phyloP scores from a whole-genome alignment of 2,329 filamentous ascomycete species.

The Ophiostoma tasmaniense region DNA sequence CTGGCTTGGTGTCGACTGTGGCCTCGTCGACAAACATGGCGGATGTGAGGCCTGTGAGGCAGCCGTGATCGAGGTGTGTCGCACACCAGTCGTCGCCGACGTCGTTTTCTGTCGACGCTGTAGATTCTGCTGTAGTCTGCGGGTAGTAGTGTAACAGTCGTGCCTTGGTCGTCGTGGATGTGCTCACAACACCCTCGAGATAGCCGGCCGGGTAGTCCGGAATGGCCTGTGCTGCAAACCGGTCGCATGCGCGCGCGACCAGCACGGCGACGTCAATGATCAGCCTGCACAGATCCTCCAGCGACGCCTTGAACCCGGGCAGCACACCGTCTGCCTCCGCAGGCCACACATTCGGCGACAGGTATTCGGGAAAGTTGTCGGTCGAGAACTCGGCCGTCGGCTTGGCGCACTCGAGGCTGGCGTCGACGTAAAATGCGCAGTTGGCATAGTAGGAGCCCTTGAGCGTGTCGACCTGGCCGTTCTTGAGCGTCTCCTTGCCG shows the following conservation, averaged over 20 bases:
- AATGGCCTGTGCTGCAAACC: constrained; percentile 72
- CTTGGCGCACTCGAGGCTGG: constrained; percentile 50
- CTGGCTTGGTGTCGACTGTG: constrained; percentile 24
- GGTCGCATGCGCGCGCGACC: constrained; percentile 84
- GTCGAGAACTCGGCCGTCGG: constrained; percentile 51
- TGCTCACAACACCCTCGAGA: constrained; percentile 76
- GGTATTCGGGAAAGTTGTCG: constrained; percentile 74
- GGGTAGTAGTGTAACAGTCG: constrained; percentile 91
- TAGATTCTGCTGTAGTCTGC: constrained; percentile 28
- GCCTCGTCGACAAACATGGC: constrained; percentile 92
- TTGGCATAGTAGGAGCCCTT: constrained; percentile 83
- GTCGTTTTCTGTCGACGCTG: background rate
- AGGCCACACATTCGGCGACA: constrained; percentile 86
- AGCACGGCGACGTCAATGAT: constrained; percentile 86
- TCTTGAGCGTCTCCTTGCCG: constrained; percentile 72
- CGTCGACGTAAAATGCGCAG: constrained; percentile 66
- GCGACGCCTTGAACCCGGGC: constrained; percentile 63
- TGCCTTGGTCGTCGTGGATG: constrained; percentile 83
- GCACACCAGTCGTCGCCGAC: constrained; percentile 84
- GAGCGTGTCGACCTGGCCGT: constrained; percentile 67
- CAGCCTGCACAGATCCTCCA: constrained; percentile 68
- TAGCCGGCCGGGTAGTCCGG: constrained; percentile 67
- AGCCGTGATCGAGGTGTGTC: constrained; percentile 83
- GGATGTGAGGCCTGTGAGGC: constrained; percentile 84
- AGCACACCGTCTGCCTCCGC: constrained; percentile 51